Conservation (phyloP, 164 flowering plant genomes). For the Cinnamomum micranthum region DNA sequence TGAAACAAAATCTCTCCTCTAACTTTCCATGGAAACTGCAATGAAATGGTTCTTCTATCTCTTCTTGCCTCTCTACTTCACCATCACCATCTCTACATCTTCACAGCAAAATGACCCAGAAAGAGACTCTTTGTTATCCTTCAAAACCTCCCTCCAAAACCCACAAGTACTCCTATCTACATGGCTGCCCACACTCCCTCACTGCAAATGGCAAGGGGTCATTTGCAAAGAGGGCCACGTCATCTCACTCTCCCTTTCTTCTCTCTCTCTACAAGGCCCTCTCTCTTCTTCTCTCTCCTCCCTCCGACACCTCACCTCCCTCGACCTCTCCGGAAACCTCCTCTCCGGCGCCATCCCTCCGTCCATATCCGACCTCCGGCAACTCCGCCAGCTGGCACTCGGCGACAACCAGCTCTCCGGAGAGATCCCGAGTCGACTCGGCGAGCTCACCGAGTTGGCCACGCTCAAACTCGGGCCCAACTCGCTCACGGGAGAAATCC, state of each 20-base stretch:
- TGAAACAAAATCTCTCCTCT: not conserved
- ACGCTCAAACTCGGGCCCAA: conserved; percentile 48
- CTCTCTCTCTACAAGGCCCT: conserved; percentile 40
- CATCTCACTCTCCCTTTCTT: conserved; percentile 36
- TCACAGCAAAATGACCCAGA: conserved; percentile 26
- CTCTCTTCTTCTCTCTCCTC: conserved; percentile 36
- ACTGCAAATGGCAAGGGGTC: conserved; percentile 64
- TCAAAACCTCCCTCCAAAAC: conserved; percentile 42
- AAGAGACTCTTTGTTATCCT: conserved; percentile 34
- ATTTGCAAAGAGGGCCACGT: conserved; percentile 41
- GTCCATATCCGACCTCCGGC: conserved; percentile 21
- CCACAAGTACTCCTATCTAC: conserved; percentile 38
- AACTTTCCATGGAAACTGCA: conserved; percentile 2
- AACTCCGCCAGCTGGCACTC: conserved; percentile 28
- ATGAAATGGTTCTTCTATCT: not conserved
- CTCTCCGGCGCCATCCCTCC: conserved; percentile 40
- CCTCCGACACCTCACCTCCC: conserved; percentile 33
- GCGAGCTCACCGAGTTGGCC: conserved; percentile 39
- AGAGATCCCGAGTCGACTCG: conserved; percentile 35
- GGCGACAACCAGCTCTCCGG: conserved; percentile 49
- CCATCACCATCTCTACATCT: conserved; percentile 7
- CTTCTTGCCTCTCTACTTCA: not conserved
- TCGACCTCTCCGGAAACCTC: conserved; percentile 52
- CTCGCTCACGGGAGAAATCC: conserved; percentile 45
- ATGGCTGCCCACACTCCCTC: conserved; percentile 37